Base-by-base conservation (phyloP, 306 rosid species). In the Myrica gale region DNA sequence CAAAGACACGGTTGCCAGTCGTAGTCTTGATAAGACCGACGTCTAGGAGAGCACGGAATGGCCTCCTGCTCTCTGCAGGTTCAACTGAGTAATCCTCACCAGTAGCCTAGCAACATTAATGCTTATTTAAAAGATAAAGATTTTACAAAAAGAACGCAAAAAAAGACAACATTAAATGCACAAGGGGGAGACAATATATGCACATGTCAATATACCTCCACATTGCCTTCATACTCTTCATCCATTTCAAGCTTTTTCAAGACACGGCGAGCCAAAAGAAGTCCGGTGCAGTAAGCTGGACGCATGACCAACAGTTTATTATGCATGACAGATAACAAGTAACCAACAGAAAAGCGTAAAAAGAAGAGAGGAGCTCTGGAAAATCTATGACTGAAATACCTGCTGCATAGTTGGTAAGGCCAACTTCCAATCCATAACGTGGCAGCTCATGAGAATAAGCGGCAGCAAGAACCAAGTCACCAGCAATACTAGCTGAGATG, bases 41-140 rank as follows among this genome's bases (percentile, higher is more conserved):
- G 79, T 94, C 98, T 56, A 94, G 97, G 4, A 94, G 95, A 26
- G 98, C 98, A 39, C 97, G 97, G 92, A 92, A 94, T 16, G 98
- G 98, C 82, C 98, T 90, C 82, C 98, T 86, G 78, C 74, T 82
- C 0, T 92, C 98, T 55, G 95, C 88, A 57, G 98, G 97, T 66
- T 94, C 98, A 19, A 94, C 96, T 0, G 97, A 94, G 76, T 19
- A 94, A 72, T 94, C 98, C 84, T 94, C 98, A 5, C 97, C 98
- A 8, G 91, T 78, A 26, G 96, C 96, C 96, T 94, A 52, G 1
- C 6, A 53, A 67, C 7, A 72, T 17, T 9, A 4, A 13, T 10
- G 4, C 0, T 3, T 6, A 46, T n/a, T 32, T 74, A 15, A 45
- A 45, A 16, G 47, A 26, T 10, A 19, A 54, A 20, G n/a, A 68